Base-by-base conservation (phyloP, 306 rosid genomes). In the Cicer cuneatum region DNA sequence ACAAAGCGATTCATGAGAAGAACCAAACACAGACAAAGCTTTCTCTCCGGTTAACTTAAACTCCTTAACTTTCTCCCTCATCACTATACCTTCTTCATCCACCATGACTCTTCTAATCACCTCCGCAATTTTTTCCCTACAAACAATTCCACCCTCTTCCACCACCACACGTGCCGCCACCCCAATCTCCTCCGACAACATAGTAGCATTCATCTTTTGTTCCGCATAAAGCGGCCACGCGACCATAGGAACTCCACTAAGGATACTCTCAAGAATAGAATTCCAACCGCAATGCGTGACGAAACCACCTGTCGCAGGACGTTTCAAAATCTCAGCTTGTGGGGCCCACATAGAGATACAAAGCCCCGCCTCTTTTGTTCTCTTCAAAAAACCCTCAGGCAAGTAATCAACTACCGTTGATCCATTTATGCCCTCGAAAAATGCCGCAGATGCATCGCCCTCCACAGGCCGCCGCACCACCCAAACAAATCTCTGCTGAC, bases 201-300 rank as follows among this genome's bases (percentile, higher is more conserved):
- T 1, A 0, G 65, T 1, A 0, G 90, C 89, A 53, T 87, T 91
- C 92, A 91, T 80, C 7, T 52, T 86, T 81, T 91, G 94, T 76
- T 91, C 92, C 0, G 92, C 79, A 5, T 87, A 84, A 13, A 91
- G 86, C 1, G 97, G 95, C 92, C 97, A 91, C 7, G 84, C 89
- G 9, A 89, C 85, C 86, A 87, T 85, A 0, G 88, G 88, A 12
- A 91, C 85, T 1, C 83, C 88, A 10, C 47, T 74, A 5, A 40
- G 3, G 1, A 87, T 39, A 51, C 92, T 85, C 76, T 89, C 97
- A 8, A 91, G 40, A 4, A 77, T 59, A 0, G 92, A 91, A 35
- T 81, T 84, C 87, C 87, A 84, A 14, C 87, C 87, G 0, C 85
- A 84, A 4, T 84, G 87, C 18, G 85, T 77, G 0, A 90, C 42